These are phyloP conservation scores for Daldinia vernicosa DNA, from an alignment of 495 filamentous ascomycete genomes.

Conservation along the genomic window DNA sequence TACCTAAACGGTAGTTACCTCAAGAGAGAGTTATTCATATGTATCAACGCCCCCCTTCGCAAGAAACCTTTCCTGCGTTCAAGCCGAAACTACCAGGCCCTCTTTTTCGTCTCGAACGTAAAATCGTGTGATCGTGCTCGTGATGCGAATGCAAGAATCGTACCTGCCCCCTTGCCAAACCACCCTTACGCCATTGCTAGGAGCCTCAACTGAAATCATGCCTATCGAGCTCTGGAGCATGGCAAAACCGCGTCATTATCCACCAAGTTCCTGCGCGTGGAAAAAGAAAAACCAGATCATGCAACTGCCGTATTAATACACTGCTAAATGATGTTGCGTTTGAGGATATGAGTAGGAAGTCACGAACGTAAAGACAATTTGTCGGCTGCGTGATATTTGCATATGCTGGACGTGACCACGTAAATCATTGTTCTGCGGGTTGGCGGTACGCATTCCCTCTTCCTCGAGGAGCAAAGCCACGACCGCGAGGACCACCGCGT, in stretches of 20 bases:
- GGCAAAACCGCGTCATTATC: conserved; percentile 43
- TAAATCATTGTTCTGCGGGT: conserved; percentile 44
- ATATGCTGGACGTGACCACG: background rate
- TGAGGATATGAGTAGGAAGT: background rate
- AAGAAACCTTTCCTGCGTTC: conserved; percentile 12
- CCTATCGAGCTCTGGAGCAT: conserved; percentile 33
- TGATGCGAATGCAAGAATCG: conserved; percentile 43
- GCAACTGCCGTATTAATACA: conserved; percentile 44
- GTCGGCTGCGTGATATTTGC: background rate
- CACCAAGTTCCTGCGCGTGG: conserved; percentile 39
- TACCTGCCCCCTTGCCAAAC: conserved; percentile 35
- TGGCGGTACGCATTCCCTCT: conserved; percentile 51
- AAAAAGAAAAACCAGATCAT: conserved; percentile 40
- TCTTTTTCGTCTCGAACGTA: conserved; percentile 25
- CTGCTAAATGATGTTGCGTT: conserved; percentile 30
- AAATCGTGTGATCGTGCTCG: conserved; percentile 33
- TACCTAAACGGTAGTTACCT: background rate
- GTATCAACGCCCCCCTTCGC: conserved; percentile 15
- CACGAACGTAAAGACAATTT: background rate
- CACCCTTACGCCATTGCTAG: conserved; percentile 44
- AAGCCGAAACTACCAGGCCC: conserved; percentile 6
- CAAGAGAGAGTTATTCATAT: background rate
- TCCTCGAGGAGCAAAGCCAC: conserved; percentile 58
- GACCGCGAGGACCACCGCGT: conserved; percentile 65
- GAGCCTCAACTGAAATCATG: conserved; percentile 41